phyloP scores from a whole-genome alignment of 305 asterid genomes.

The Fraxinus dipetala region DNA sequence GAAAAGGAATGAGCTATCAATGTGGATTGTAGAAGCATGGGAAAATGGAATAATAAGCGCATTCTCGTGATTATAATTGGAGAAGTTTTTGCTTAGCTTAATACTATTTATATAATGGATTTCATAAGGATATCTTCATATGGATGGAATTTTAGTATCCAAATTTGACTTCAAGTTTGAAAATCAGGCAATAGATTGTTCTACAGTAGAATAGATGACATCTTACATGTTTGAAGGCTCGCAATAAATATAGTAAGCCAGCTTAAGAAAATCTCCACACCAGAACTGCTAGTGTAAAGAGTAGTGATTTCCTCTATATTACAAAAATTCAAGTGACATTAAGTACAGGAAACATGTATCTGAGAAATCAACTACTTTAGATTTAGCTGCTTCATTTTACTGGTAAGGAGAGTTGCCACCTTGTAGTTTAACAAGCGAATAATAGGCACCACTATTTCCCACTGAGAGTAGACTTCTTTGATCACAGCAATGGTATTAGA shows the following conservation, averaged over 20 bases:
- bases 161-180: background rate
- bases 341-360: background rate
- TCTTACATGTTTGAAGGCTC: slow-evolving; percentile 8
- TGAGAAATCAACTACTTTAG: background rate
- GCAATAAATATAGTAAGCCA: slow-evolving; percentile 4
- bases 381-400: slow-evolving; percentile 8
- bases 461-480: slow-evolving; percentile 54
- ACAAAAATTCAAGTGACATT: slow-evolving; percentile 13
- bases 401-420: slow-evolving; percentile 40
- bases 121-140: background rate
- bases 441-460: slow-evolving; percentile 52
- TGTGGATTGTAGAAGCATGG: background rate
- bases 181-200: background rate
- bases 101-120: background rate
- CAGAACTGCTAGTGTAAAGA: background rate
- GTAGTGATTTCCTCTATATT: slow-evolving; percentile 1
- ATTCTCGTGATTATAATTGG: background rate
- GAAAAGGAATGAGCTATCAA: background rate
- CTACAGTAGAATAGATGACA: background rate
- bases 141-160: background rate
- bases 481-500: slow-evolving; percentile 67
- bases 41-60: background rate
- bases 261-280: background rate
- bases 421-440: slow-evolving; percentile 52
- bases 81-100: background rate